These are phyloP conservation scores for Neonothopanus nambi DNA, from an alignment of 1,284 basidiomycete species.

Conservation along the genomic window DNA sequence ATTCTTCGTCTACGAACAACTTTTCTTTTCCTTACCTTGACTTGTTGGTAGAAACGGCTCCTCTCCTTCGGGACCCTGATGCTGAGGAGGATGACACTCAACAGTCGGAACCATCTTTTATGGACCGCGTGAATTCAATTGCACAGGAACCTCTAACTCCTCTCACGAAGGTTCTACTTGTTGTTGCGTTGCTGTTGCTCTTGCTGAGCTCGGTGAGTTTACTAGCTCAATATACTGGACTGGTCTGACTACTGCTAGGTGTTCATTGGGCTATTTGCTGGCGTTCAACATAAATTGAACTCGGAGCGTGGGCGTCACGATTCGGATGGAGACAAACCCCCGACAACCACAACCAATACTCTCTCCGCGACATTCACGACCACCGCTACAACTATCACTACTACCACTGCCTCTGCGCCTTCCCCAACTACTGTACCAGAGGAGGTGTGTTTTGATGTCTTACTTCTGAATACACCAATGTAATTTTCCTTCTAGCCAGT, in stretches of 20 bases:
- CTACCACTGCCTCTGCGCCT: constrained; percentile 39
- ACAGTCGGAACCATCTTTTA: constrained; percentile 35
- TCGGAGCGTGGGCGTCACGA: constrained; percentile 40
- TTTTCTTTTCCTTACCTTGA: constrained; percentile 3
- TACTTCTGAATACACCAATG: not conserved
- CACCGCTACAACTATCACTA: constrained; percentile 35
- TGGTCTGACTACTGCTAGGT: constrained; percentile 36
- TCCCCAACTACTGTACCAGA: constrained; percentile 48
- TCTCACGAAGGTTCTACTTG: constrained; percentile 83
- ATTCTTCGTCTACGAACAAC: not conserved
- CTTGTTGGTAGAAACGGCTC: constrained; percentile 48
- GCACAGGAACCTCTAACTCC: constrained; percentile 78
- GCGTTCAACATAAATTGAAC: constrained; percentile 77
- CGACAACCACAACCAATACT: constrained; percentile 22
- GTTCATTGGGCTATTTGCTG: constrained; percentile 92
- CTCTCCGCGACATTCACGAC: constrained; percentile 34
- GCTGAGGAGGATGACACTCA: constrained; percentile 27
- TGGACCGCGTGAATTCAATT: constrained; percentile 54
- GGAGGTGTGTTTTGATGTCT: constrained; percentile 38
- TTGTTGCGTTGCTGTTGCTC: constrained; percentile 75
- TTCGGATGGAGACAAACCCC: constrained; percentile 34
- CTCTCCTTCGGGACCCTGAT: constrained; percentile 49
- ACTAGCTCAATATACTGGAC: not conserved
- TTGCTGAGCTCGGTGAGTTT: constrained; percentile 67
- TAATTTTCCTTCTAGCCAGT: constrained; percentile 40